These are phyloP conservation scores for Suhomyces sp. DNA, from an alignment of 805 yeast genomes.

Conservation along the genomic window DNA sequence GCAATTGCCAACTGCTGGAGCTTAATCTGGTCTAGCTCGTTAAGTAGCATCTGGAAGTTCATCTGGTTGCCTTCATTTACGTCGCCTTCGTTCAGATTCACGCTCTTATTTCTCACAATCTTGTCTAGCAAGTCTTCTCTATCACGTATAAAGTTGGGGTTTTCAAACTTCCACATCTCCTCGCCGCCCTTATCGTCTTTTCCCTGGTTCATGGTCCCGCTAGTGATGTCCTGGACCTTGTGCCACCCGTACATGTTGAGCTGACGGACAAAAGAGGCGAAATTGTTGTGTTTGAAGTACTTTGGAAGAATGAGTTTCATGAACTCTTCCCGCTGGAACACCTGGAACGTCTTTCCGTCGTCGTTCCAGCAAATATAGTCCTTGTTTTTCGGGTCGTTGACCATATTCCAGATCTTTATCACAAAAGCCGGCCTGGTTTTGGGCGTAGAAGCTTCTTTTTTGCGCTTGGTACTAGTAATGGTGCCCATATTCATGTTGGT, in stretches of 20 bases:
- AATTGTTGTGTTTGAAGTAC: constrained; percentile 92
- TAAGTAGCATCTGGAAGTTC: constrained; percentile 53
- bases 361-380: constrained; percentile 79
- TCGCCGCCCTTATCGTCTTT: constrained; percentile 50
- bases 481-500: background rate
- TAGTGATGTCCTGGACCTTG: constrained; percentile 87
- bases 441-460: constrained; percentile 33
- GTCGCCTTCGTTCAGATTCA: constrained; percentile 19
- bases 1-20: constrained; percentile 76
- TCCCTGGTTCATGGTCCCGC: constrained; percentile 55
- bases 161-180: constrained; percentile 86
- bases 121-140: constrained; percentile 82
- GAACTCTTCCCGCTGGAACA: constrained; percentile 77
- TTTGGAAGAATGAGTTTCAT: constrained; percentile 83
- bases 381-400: constrained; percentile 70
- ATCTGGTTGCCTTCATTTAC: constrained; percentile 21
- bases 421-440: constrained; percentile 86
- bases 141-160: constrained; percentile 72
- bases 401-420: constrained; percentile 92
- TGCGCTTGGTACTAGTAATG: constrained; percentile 17
- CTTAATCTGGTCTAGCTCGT: constrained; percentile 73
- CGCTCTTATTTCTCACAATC: constrained; percentile 71
- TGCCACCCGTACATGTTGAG: constrained; percentile 99
- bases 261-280: constrained; percentile 94
- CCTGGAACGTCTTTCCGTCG: constrained; percentile 84